Base-by-base conservation (phyloP, 352 stramenopile genomes). In the Phytopythium kandeliae region DNA sequence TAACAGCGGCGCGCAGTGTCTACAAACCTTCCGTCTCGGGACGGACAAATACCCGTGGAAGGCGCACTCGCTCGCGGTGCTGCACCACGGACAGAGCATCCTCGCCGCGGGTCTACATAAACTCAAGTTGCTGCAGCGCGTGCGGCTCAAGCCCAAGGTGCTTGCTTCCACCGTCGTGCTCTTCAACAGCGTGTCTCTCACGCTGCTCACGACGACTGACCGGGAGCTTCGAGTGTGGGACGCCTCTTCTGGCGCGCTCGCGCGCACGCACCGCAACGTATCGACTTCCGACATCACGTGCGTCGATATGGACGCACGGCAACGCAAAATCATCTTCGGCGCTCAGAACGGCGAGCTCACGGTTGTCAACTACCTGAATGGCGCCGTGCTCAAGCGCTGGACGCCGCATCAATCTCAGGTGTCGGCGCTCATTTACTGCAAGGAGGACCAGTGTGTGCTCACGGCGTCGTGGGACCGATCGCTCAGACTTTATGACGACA, bases 281-380 rank as follows among this genome's bases (percentile, higher is more conserved):
- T 57, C 69, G 1, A 51, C 45, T 10, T 66, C 74, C 3, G 81
- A 89, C 41, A 90, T 92, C 45, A 85, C 81, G 3, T 80, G 73
- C 41, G 72, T 90, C 1, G 81, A 87, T 51, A 51, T 90, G 31
- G 81, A 92, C 44, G 59, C 76, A 9, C 60, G 75, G 0, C 72
- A 92, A 41, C 70, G 81, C 24, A 92, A 92, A 54, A 63, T 89
- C 46, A 62, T 92, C 5, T 54, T 90, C 0, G 77, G 74, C 5
- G 83, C 71, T 11, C 77, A 89, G 38, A 74, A 76, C 41, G 81
- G 81, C 1, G 76, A 89, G 38, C 47, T 92, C 0, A 57, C 81
- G 11, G 74, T 90, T 31, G 64, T 86, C 16, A 90, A 89, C 36
- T 88, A 89, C 41, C 63, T 88, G n/a, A 90, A 86, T 24, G 81